Conservation (phyloP, 805 yeast species). For the Suhomyces kilbournensis region DNA sequence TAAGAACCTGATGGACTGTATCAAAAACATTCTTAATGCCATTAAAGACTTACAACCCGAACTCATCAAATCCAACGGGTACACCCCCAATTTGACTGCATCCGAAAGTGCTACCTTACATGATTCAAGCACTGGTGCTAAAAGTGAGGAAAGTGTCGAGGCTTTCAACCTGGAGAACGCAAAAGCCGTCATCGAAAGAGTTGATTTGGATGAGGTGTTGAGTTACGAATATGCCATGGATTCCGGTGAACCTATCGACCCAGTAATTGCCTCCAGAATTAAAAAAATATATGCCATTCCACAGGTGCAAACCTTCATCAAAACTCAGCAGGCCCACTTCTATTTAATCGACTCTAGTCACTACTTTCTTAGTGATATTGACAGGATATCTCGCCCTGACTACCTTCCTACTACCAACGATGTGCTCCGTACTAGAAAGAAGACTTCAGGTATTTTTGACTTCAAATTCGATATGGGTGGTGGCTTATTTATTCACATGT, state of each 20-base stretch:
- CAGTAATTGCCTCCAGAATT: slow-evolving; percentile 47
- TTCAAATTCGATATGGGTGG: slow-evolving; percentile 71
- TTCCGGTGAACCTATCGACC: slow-evolving; percentile 51
- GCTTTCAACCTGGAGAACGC: slow-evolving; percentile 10
- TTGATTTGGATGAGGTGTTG: slow-evolving; percentile 44
- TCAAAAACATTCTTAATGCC: slow-evolving; percentile 67
- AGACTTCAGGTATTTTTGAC: slow-evolving; percentile 90
- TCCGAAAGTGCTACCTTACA: background rate
- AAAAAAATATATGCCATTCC: slow-evolving; percentile 53
- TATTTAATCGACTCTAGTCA: slow-evolving; percentile 83
- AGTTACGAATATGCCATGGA: slow-evolving; percentile 52
- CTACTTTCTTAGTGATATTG: slow-evolving; percentile 68
- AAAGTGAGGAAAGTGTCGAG: slow-evolving; percentile 9
- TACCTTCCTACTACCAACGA: slow-evolving; percentile 77
- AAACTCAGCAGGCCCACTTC: slow-evolving; percentile 62
- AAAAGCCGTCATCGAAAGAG: slow-evolving; percentile 19
- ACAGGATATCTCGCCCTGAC: slow-evolving; percentile 54
- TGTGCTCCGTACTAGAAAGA: slow-evolving; percentile 81
- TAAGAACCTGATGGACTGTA: slow-evolving; percentile 74
- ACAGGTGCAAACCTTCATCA: slow-evolving; percentile 54
- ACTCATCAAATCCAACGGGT: slow-evolving; percentile 22
- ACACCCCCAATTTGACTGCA: slow-evolving; percentile 5
- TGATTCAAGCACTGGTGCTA: slow-evolving; percentile 1
- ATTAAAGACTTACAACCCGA: slow-evolving; percentile 49
- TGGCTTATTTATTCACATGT: slow-evolving; percentile 44